These are phyloP conservation scores for Gelatoporia subvermispora DNA, from an alignment of 768 basidiomycete genomes.

Conservation along the genomic window DNA sequence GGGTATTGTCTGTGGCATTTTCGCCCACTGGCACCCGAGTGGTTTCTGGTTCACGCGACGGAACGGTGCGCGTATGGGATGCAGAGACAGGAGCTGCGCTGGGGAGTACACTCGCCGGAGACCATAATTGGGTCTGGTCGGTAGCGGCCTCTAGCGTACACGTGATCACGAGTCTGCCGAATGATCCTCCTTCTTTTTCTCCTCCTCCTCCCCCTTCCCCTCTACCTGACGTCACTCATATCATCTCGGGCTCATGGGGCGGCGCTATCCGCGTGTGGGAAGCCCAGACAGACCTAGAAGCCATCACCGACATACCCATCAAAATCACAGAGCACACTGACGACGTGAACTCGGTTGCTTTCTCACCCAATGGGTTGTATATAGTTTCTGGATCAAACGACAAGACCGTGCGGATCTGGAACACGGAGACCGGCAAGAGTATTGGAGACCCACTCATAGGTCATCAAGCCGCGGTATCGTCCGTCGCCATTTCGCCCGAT, in stretches of 20 bases:
- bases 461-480: slow-evolving; percentile 10
- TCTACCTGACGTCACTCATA: slow-evolving; percentile 19
- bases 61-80: slow-evolving; percentile 15
- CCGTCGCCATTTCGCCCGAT: slow-evolving; percentile 25
- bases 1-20: slow-evolving; percentile 17
- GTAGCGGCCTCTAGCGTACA: slow-evolving; percentile 27
- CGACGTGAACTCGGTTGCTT: not conserved
- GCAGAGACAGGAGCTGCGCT: slow-evolving; percentile 2
- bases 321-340: not conserved
- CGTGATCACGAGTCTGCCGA: too few species aligned
- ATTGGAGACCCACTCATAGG: not conserved
- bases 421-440: not conserved
- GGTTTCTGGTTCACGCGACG: slow-evolving; percentile 22
- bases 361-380: not conserved
- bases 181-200: too few species aligned
- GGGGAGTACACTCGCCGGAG: not conserved
- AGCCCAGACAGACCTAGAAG: not conserved
- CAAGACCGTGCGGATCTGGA: not conserved
- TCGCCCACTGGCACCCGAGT: slow-evolving; percentile 22
- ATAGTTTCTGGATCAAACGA: not conserved
- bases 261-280: slow-evolving; percentile 26
- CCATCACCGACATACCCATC: not conserved
- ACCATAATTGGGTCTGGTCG: slow-evolving; percentile 5
- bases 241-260: slow-evolving; percentile 23
- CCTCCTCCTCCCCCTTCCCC: too few species aligned